Evolutionary conservation across 2,329 filamentous ascomycete species (phyloP).

Genomic region (Penicillium sp.): DNA sequence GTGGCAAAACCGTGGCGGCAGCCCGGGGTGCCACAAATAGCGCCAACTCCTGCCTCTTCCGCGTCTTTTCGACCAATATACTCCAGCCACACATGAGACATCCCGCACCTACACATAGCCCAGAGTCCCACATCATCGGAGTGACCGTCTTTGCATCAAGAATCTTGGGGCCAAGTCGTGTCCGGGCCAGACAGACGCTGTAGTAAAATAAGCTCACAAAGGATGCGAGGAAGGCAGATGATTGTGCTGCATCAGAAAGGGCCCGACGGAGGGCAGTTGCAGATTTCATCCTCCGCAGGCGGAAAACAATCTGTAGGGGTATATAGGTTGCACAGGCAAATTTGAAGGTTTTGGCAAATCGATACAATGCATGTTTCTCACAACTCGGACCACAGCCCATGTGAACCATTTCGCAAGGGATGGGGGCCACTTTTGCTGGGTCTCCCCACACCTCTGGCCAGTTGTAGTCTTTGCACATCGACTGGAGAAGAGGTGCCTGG

Average conservation of each 20-base stretch:
- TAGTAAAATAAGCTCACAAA: slow-evolving; percentile 84
- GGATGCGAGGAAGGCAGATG: slow-evolving; percentile 71
- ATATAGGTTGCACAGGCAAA: slow-evolving; percentile 76
- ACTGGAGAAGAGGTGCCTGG: slow-evolving; percentile 63
- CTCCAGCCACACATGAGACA: slow-evolving; percentile 79
- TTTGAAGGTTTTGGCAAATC: slow-evolving; percentile 66
- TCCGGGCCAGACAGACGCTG: slow-evolving; percentile 74
- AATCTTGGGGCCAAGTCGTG: slow-evolving; percentile 67
- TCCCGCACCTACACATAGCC: slow-evolving; percentile 66
- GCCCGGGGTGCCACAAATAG: slow-evolving; percentile 80
- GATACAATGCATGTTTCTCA: slow-evolving; percentile 67
- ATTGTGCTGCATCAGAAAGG: slow-evolving; percentile 61
- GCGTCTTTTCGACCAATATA: slow-evolving; percentile 66
- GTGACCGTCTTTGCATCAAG: slow-evolving; percentile 56
- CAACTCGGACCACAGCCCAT: slow-evolving; percentile 70
- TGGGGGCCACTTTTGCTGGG: slow-evolving; percentile 64
- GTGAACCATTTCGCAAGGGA: slow-evolving; percentile 81
- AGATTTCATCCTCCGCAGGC: slow-evolving; percentile 51
- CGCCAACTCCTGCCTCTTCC: slow-evolving; percentile 69
- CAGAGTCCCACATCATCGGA: slow-evolving; percentile 56
- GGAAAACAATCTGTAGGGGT: slow-evolving; percentile 67
- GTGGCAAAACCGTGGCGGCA: slow-evolving; percentile 69
- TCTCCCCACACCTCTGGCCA: slow-evolving; percentile 71
- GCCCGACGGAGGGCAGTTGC: slow-evolving; percentile 49
- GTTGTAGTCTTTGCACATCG: slow-evolving; percentile 69